phyloP scores from a whole-genome alignment of 176 grass and related monocot species.

The Melocanna baccifera region DNA sequence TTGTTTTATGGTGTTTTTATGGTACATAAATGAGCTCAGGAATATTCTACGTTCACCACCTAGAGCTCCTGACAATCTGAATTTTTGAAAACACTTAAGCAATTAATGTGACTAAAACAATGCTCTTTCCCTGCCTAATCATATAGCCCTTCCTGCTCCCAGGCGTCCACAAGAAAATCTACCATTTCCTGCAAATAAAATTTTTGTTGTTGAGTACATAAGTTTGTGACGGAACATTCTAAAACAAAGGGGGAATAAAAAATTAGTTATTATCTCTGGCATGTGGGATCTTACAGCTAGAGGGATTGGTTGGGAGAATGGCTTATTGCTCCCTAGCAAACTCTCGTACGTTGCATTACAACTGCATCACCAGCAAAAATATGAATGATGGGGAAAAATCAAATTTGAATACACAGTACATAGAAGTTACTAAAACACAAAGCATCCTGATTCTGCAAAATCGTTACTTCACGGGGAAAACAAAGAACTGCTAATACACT shows the following conservation, averaged over 20 bases:
- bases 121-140: slow-evolving; percentile 37
- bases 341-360: slow-evolving; percentile 79
- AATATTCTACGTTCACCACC: slow-evolving; percentile 12
- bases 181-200: slow-evolving; percentile 83
- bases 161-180: slow-evolving; percentile 88
- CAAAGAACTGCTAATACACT: neutral
- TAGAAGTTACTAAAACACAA: neutral
- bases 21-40: slow-evolving; percentile 2
- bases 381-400: neutral
- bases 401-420: neutral
- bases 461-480: neutral
- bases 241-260: neutral
- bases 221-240: neutral
- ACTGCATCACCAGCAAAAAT: slow-evolving; percentile 45
- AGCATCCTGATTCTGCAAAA: neutral
- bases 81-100: neutral
- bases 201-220: slow-evolving; percentile 9
- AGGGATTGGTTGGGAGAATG: slow-evolving; percentile 75
- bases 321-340: slow-evolving; percentile 84
- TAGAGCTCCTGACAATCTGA: slow-evolving; percentile 21
- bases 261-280: no score
- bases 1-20: slow-evolving; percentile 36
- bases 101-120: slow-evolving; percentile 13
- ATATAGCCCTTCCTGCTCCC: slow-evolving; percentile 94
- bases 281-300: slow-evolving; percentile 56